phyloP scores from a whole-genome alignment of 2,329 filamentous ascomycete species.

The Ascochyta fabae region DNA sequence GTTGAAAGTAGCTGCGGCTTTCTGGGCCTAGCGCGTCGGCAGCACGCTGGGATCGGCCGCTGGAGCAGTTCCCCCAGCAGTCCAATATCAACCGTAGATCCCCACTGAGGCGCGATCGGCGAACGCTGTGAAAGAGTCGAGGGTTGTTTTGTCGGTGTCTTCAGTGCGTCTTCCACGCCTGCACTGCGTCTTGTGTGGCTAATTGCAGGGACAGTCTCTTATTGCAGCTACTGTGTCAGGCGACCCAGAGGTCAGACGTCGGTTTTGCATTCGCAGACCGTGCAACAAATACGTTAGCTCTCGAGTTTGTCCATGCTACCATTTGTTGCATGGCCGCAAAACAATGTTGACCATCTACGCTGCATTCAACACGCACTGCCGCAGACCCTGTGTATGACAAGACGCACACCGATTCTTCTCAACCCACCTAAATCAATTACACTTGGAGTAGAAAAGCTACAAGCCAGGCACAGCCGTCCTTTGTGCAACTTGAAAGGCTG shows the following conservation, averaged over 20 bases:
- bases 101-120: constrained; percentile 14
- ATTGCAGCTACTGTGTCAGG: too few relatives aligned
- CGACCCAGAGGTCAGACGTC: too few relatives aligned
- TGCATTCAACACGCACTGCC: constrained; percentile 1
- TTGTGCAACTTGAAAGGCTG: too few relatives aligned
- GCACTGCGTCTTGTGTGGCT: not conserved
- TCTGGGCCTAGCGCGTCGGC: constrained; percentile 13
- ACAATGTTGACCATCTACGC: constrained; percentile 1
- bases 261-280: not conserved
- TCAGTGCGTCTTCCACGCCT: not conserved
- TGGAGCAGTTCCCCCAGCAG: constrained; percentile 10
- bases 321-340: not conserved
- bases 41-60: constrained; percentile 15
- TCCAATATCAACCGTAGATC: constrained; percentile 9
- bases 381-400: constrained; percentile 12
- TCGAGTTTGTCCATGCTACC: not conserved
- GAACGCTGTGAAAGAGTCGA: not conserved
- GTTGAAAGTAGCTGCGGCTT: constrained; percentile 19
- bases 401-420: not conserved
- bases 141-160: not conserved
- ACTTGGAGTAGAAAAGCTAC: not conserved
- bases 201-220: not conserved
- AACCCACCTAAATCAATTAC: not conserved
- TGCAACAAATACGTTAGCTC: not conserved
- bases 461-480: too few relatives aligned